Base-by-base conservation (phyloP, 2,329 filamentous ascomycete genomes). In the Coleophoma crateriformis region DNA sequence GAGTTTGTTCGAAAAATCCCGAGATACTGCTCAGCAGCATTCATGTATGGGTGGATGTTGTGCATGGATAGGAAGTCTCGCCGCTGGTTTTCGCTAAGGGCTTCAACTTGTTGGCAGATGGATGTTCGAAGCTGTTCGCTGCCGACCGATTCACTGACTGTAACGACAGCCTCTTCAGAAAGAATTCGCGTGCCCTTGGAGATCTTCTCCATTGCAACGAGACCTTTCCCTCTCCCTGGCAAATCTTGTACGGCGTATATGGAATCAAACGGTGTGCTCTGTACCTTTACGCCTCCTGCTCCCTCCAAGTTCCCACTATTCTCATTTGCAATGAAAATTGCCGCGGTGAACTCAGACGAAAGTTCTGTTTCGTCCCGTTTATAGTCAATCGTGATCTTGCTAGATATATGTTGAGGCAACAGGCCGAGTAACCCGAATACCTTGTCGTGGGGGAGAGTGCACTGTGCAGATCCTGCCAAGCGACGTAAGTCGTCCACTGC, bases 101-200 rank as follows among this genome's bases (percentile, higher is more conserved):
- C 37, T 40, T 54, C 19, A 34, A 53, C 45, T 50, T 55, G 53
- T 34, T 38, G 5, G 15, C 12, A 20, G 4, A 55, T 49, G 7
- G 43, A 54, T 47, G n/a, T 10, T 47, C 12, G 35, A 11, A 57
- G 47, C 2, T 10, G 10, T 34, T 33, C 1, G 11, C 14, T 47
- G 15, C 15, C 33, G 11, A 32, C 17, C n/a, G 27, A 11, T 39
- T 46, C 47, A 32, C 13, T 33, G 4, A 59, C 46, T 33, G 61
- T 68, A 52, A 74, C 58, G 38, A 72, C 56, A 3, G 70, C 64
- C 5, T 58, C 50, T 58, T 74, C 71, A 15, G 57, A 65, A 32
- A 74, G 53, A 47, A 74, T 68, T 22, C 66, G 60, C 8, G 66
- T 71, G 40, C 70, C 70, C 50, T 58, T 67, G 3, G 60, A 48